These are phyloP conservation scores for Lagerstroemia speciosa DNA, from an alignment of 345 rosid genomes.

Conservation along the genomic window DNA sequence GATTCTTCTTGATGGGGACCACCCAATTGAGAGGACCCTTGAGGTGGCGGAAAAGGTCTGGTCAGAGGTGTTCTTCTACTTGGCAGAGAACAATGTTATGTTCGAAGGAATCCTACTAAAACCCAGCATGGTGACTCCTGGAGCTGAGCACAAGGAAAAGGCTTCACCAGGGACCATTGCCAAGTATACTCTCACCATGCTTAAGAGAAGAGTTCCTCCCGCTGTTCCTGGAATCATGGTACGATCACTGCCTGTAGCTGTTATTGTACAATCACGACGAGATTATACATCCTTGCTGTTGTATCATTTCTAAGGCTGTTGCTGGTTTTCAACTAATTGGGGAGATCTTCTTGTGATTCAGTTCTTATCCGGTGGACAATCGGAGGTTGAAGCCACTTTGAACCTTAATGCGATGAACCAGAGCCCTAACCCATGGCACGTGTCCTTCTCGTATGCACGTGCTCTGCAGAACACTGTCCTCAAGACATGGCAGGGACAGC, in stretches of 20 bases:
- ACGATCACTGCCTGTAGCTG: not conserved
- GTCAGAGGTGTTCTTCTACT: slow-evolving; percentile 91
- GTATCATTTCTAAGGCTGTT: not conserved
- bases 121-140: slow-evolving; percentile 99
- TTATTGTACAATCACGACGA: not conserved
- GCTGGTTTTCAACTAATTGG: not conserved
- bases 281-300: not conserved
- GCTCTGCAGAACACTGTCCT: slow-evolving; percentile 92
- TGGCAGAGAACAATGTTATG: slow-evolving; percentile 83
- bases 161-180: slow-evolving; percentile 89
- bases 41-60: slow-evolving; percentile 98
- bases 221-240: slow-evolving; percentile 98
- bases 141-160: slow-evolving; percentile 87
- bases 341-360: slow-evolving; percentile 15
- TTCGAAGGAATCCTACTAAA: slow-evolving; percentile 90
- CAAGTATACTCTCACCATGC: slow-evolving; percentile 80
- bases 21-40: slow-evolving; percentile 85
- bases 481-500: slow-evolving; percentile 90
- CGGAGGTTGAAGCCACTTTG: slow-evolving; percentile 86
- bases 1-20: slow-evolving; percentile 97
- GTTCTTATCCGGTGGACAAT: slow-evolving; percentile 98
- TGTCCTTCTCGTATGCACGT: slow-evolving; percentile 96
- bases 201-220: slow-evolving; percentile 90
- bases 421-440: slow-evolving; percentile 97
- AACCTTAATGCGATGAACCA: slow-evolving; percentile 97